phyloP scores from a whole-genome alignment of 2,329 filamentous ascomycete genomes.

The Coniochaeta sp. region DNA sequence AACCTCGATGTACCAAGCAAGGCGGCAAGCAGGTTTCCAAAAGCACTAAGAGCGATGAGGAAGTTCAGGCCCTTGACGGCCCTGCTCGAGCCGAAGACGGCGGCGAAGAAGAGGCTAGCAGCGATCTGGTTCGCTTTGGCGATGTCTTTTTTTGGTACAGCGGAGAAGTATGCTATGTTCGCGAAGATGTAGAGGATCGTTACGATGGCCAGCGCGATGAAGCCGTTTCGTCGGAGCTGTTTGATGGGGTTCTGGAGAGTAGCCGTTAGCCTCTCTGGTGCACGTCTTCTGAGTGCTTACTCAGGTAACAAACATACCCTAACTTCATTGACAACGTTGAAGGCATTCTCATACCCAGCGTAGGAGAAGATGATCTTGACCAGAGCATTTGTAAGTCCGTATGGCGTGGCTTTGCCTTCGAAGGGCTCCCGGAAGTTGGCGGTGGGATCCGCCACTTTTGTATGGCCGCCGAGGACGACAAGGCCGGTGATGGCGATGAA shows the following conservation, averaged over 20 bases:
- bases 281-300: not conserved
- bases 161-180: constrained; percentile 55
- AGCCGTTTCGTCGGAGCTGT: constrained; percentile 42
- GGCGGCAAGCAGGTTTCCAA: constrained; percentile 50
- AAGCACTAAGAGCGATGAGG: constrained; percentile 48
- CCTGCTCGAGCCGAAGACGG: constrained; percentile 43
- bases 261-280: not conserved
- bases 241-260: constrained; percentile 42
- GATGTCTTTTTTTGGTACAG: constrained; percentile 46
- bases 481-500: constrained; percentile 51
- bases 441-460: constrained; percentile 39
- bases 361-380: constrained; percentile 55
- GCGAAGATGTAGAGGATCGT: constrained; percentile 48
- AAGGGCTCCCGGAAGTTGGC: constrained; percentile 51
- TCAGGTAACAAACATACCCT: constrained; percentile 18
- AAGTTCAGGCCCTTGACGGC: constrained; percentile 48
- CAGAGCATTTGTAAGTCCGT: constrained; percentile 49
- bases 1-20: constrained; percentile 48
- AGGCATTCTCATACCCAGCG: constrained; percentile 49
- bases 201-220: constrained; percentile 42
- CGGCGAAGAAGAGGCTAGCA: constrained; percentile 50
- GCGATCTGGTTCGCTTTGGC: constrained; percentile 42
- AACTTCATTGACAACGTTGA: constrained; percentile 54
- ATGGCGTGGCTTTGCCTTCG: constrained; percentile 34
- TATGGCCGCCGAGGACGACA: constrained; percentile 51